Evolutionary conservation across 495 filamentous ascomycete species (phyloP).

Genomic region (Penicillium ochrochloron): DNA sequence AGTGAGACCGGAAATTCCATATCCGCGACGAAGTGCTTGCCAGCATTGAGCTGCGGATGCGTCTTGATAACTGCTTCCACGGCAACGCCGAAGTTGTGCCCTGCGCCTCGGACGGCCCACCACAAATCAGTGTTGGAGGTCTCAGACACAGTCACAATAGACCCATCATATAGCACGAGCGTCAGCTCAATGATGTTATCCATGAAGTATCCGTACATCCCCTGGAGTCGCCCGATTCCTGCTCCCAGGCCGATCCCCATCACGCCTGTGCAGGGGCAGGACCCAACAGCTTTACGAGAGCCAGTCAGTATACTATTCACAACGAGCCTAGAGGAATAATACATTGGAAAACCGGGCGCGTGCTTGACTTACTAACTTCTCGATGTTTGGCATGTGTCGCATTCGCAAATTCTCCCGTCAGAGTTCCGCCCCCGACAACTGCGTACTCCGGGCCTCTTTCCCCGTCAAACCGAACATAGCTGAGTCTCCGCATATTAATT

Average conservation of each 20-base stretch:
- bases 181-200: background rate
- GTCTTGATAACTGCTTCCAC: background rate
- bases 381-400: background rate
- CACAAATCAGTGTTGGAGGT: conserved; percentile 38
- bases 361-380: background rate
- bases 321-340: too few relatives aligned
- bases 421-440: conserved; percentile 1
- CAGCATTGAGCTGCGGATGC: background rate
- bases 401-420: background rate
- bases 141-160: conserved; percentile 24
- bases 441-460: background rate
- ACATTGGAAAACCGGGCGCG: too few relatives aligned
- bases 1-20: background rate
- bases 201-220: background rate
- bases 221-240: conserved; percentile 1
- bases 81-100: conserved; percentile 37
- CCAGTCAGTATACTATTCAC: background rate
- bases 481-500: background rate
- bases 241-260: background rate
- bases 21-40: background rate
- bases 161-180: conserved; percentile 1
- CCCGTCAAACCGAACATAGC: background rate
- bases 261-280: conserved; percentile 9
- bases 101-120: conserved; percentile 43
- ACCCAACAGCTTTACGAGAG: background rate